Evolutionary conservation across 164 flowering plant species (phyloP).

Genomic region (Dillenia suffruticosa): DNA sequence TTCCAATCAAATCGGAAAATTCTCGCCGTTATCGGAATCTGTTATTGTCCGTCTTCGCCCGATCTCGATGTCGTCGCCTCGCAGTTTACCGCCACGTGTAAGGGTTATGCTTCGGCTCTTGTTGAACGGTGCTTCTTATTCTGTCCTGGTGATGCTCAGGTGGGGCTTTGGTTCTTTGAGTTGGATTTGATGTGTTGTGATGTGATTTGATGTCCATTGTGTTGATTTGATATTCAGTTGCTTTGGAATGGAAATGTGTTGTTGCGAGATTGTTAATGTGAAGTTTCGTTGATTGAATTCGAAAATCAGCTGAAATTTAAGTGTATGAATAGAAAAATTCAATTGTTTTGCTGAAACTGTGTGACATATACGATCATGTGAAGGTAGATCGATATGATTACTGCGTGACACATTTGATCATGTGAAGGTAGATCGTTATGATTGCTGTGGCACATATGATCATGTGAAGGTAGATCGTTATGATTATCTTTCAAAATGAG

Average conservation of each 20-base stretch:
- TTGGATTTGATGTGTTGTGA: background rate
- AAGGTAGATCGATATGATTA: no score
- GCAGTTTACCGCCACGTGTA: constrained; percentile 48
- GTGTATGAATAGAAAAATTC: no score
- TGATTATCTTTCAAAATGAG: no score
- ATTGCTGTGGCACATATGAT: no score
- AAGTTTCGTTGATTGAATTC: no score
- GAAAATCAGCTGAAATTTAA: no score
- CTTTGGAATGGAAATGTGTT: background rate
- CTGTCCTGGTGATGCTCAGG: constrained; percentile 86
- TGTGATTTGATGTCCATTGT: background rate
- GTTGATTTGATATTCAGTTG: background rate
- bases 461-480: no score
- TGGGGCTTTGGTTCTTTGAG: constrained; percentile 5
- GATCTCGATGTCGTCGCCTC: constrained; percentile 60
- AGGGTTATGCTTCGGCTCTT: constrained; percentile 60
- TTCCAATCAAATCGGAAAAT: constrained; percentile 90
- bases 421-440: no score
- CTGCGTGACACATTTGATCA: no score
- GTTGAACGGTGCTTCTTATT: constrained; percentile 89
- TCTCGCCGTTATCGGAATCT: constrained; percentile 81
- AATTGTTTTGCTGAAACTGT: no score
- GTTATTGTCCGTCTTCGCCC: constrained; percentile 84
- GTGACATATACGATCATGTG: no score
- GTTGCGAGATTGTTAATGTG: no score